These are phyloP conservation scores for Globisporangium cystogenes DNA, from an alignment of 352 stramenopile genomes.

Conservation along the genomic window DNA sequence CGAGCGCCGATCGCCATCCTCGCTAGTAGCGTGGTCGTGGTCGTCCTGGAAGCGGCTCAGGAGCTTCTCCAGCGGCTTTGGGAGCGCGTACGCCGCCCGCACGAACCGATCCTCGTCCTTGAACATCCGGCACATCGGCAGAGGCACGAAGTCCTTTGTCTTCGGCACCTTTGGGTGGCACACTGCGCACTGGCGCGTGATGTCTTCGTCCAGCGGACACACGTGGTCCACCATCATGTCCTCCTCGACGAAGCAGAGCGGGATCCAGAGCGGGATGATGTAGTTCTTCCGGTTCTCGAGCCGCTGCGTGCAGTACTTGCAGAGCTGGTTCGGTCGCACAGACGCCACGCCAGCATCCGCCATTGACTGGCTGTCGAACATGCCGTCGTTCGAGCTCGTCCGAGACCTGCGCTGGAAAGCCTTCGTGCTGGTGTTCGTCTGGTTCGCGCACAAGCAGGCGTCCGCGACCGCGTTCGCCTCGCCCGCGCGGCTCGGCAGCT, in stretches of 20 bases:
- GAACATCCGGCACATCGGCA: slow-evolving; percentile 80
- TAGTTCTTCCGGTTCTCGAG: slow-evolving; percentile 63
- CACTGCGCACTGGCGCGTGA: slow-evolving; percentile 52
- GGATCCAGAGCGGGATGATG: slow-evolving; percentile 73
- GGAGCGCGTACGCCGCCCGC: slow-evolving; percentile 26
- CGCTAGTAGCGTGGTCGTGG: slow-evolving; percentile 8
- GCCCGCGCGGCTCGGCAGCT: slow-evolving; percentile 37
- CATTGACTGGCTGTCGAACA: slow-evolving; percentile 31
- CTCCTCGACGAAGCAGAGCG: slow-evolving; percentile 79
- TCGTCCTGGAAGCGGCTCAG: slow-evolving; percentile 36
- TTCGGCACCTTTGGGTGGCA: slow-evolving; percentile 43
- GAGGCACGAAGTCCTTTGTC: slow-evolving; percentile 54
- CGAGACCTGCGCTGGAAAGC: slow-evolving; percentile 31
- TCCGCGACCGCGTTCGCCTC: slow-evolving; percentile 25
- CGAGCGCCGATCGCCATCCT: slow-evolving; percentile 30
- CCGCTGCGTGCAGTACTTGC: slow-evolving; percentile 61
- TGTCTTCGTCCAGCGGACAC: slow-evolving; percentile 63
- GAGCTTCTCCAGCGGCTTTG: slow-evolving; percentile 57
- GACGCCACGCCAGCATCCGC: slow-evolving; percentile 29
- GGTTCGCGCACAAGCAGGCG: slow-evolving; percentile 35
- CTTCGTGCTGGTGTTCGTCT: slow-evolving; percentile 16
- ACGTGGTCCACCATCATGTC: slow-evolving; percentile 67
- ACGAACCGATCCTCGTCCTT: slow-evolving; percentile 28
- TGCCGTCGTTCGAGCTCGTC: slow-evolving; percentile 36
- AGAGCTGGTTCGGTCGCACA: slow-evolving; percentile 37